phyloP scores from a whole-genome alignment of 352 stramenopile species.

The Phytophthora sojae region DNA sequence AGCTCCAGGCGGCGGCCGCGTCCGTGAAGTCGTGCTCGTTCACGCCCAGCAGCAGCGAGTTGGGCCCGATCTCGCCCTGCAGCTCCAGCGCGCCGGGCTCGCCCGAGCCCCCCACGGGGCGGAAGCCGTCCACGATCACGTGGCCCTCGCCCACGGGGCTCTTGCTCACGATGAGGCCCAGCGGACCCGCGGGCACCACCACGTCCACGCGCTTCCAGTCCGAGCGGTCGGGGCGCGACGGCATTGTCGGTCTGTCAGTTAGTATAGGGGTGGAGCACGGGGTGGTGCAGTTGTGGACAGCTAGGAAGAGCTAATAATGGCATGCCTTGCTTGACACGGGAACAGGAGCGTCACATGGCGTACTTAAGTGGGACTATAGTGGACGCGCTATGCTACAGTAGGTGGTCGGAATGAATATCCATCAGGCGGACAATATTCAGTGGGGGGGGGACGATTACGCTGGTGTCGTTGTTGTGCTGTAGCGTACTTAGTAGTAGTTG shows the following conservation, averaged over 20 bases:
- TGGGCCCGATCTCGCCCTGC: constrained; percentile 45
- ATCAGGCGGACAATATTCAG: too few relatives aligned
- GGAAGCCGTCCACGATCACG: constrained; percentile 83
- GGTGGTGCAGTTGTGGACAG: too few relatives aligned
- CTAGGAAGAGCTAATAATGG: background rate
- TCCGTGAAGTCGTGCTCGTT: constrained; percentile 77
- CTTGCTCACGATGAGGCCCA: constrained; percentile 85
- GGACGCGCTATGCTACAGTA: background rate
- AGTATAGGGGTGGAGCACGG: too few relatives aligned
- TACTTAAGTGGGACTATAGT: constrained; percentile 1
- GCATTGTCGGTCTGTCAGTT: constrained; percentile 1
- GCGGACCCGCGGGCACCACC: constrained; percentile 64
- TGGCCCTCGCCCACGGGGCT: constrained; percentile 40
- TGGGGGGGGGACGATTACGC: too few relatives aligned
- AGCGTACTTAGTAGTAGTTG: too few relatives aligned
- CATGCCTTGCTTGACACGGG: background rate
- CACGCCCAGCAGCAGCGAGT: constrained; percentile 70
- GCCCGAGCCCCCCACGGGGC: constrained; percentile 52
- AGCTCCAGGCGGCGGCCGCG: constrained; percentile 42
- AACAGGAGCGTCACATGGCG: background rate
- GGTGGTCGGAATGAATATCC: background rate
- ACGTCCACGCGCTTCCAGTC: constrained; percentile 68
- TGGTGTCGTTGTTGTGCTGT: too few relatives aligned
- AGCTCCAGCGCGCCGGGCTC: constrained; percentile 53
- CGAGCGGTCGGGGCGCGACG: constrained; percentile 31